These are phyloP conservation scores for Aureobasidium sp. DNA, from an alignment of 2,329 filamentous ascomycete species.

Conservation along the genomic window DNA sequence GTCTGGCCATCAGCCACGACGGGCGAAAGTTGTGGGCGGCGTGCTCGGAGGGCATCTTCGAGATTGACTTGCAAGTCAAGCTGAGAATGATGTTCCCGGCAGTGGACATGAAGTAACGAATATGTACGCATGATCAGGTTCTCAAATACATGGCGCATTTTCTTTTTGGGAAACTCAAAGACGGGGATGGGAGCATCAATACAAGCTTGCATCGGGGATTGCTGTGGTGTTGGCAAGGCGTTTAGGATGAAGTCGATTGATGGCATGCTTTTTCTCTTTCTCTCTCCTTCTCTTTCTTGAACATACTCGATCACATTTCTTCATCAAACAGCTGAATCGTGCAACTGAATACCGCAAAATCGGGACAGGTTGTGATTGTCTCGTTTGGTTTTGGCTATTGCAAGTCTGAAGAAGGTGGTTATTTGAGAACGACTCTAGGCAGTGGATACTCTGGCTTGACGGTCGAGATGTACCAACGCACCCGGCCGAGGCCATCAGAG, in stretches of 20 bases:
- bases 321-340: neutral
- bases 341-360: neutral
- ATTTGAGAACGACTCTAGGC: too few relatives aligned
- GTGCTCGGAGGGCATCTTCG: slow-evolving; percentile 66
- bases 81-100: slow-evolving; percentile 48
- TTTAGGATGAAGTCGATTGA: neutral
- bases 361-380: too few relatives aligned
- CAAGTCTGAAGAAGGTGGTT: too few relatives aligned
- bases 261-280: neutral
- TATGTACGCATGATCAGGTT: neutral
- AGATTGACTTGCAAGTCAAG: slow-evolving; percentile 60
- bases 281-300: neutral
- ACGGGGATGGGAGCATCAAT: neutral
- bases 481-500: too few relatives aligned
- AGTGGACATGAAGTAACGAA: slow-evolving; percentile 30
- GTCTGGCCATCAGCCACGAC: slow-evolving; percentile 43
- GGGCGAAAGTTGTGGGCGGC: slow-evolving; percentile 42
- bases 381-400: too few relatives aligned
- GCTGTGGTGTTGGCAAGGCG: neutral
- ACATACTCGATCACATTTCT: neutral
- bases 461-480: too few relatives aligned
- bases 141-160: neutral
- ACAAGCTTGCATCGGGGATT: slow-evolving; percentile 10
- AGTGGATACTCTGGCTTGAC: too few relatives aligned
- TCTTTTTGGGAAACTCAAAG: too few relatives aligned